phyloP scores from a whole-genome alignment of 257 asterid species.

The Cordia subcordata region DNA sequence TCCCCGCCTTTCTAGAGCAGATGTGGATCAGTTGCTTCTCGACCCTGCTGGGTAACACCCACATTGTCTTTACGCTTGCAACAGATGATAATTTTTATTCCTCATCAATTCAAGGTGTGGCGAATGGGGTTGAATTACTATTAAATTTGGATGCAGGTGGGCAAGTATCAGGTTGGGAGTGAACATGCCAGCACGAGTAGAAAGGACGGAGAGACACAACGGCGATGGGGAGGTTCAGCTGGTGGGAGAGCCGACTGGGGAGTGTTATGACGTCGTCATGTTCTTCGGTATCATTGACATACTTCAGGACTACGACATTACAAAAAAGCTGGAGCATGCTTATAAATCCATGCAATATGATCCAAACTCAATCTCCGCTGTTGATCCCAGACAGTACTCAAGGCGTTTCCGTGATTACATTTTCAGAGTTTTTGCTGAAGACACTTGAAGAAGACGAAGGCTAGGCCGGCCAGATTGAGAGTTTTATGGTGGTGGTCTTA shows the following conservation, averaged over 20 bases:
- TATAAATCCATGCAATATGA: slow-evolving; percentile 91
- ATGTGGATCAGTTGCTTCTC: slow-evolving; percentile 67
- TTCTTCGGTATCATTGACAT: slow-evolving; percentile 93
- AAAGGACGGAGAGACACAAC: slow-evolving; percentile 57
- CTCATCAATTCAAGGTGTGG: no score
- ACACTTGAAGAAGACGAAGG: no score
- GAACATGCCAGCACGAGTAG: slow-evolving; percentile 92
- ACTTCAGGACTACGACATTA: slow-evolving; percentile 91
- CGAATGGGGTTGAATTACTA: no score
- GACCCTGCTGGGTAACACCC: slow-evolving; percentile 70
- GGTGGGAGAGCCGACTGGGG: slow-evolving; percentile 87
- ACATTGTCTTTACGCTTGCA: no score
- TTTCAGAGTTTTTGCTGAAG: slow-evolving; percentile 82
- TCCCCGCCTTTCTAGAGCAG: slow-evolving; percentile 63
- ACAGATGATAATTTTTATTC: no score
- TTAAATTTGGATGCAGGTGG: slow-evolving; percentile 44
- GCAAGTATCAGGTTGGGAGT: slow-evolving; percentile 77
- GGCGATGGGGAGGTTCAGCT: slow-evolving; percentile 55
- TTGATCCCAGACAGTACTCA: slow-evolving; percentile 83
- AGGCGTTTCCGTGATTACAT: slow-evolving; percentile 87
- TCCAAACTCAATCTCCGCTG: slow-evolving; percentile 91
- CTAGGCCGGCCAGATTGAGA: no score
- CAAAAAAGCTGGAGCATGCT: slow-evolving; percentile 93
- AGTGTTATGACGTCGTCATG: slow-evolving; percentile 74
- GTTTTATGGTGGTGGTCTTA: no score